phyloP scores from a whole-genome alignment of 768 basidiomycete species.

The Hemileccinum impolitum region DNA sequence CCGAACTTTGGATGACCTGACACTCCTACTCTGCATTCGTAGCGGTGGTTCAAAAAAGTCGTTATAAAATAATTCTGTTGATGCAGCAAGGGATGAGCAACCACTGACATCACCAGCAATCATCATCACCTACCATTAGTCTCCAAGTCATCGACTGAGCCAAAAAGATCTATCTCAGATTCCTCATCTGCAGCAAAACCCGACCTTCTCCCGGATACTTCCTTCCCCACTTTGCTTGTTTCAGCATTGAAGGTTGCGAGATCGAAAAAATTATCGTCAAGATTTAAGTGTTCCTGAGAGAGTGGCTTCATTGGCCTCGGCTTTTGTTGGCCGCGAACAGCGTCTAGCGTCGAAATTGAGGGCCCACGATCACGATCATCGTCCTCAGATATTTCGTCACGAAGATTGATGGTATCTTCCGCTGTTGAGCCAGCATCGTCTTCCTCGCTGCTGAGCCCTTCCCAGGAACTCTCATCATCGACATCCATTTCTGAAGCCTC shows the following conservation, averaged over 20 bases:
- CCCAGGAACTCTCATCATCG: constrained; percentile 22
- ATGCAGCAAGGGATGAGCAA: constrained; percentile 2
- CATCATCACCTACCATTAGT: constrained; percentile 32
- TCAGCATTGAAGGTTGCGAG: constrained; percentile 85
- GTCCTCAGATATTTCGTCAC: constrained; percentile 38
- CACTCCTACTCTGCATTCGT: constrained; percentile 14
- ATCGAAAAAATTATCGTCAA: constrained; percentile 91
- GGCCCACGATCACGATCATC: constrained; percentile 31
- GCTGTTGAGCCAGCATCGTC: constrained; percentile 27
- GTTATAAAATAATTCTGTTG: constrained; percentile 60
- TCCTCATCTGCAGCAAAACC: constrained; percentile 52
- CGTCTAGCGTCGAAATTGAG: constrained; percentile 26
- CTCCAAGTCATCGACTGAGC: constrained; percentile 47
- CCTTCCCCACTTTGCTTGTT: constrained; percentile 64
- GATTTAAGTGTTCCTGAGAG: constrained; percentile 38
- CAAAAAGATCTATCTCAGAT: constrained; percentile 64
- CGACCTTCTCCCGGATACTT: constrained; percentile 58
- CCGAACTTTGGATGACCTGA: constrained; percentile 49
- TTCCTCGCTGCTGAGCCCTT: constrained; percentile 23
- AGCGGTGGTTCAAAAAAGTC: constrained; percentile 80
- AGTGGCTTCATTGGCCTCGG: constrained; percentile 18
- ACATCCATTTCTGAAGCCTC: constrained; percentile 32
- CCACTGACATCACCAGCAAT: not conserved
- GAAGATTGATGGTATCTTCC: constrained; percentile 31
- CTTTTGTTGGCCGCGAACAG: constrained; percentile 24